These are phyloP conservation scores for Penstemon newberryi DNA, from an alignment of 257 asterid genomes.

Conservation along the genomic window DNA sequence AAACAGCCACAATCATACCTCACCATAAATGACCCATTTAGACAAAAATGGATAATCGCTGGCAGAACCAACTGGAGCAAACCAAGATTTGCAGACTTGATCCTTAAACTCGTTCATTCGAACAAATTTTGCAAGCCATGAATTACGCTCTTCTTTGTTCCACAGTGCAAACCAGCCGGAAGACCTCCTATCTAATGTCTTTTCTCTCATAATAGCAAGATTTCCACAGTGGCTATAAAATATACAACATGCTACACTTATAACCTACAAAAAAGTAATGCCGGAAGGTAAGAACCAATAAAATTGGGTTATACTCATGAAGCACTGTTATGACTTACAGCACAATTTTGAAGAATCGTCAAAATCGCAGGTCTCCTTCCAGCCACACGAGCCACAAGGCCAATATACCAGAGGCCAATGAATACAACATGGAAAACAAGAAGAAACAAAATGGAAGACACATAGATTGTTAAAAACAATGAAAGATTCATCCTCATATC, in stretches of 20 bases:
- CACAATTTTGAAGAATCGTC: conserved; percentile 89
- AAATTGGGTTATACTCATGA: conserved; percentile 26
- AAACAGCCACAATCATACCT: conserved; percentile 49
- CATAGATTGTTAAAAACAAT: conserved; percentile 75
- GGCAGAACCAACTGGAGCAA: conserved; percentile 99
- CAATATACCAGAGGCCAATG: conserved; percentile 93
- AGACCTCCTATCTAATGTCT: conserved; percentile 58
- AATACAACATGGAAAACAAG: conserved; percentile 84
- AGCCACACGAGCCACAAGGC: conserved; percentile 96
- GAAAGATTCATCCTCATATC: conserved; percentile 97
- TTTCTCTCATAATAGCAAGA: conserved; percentile 72
- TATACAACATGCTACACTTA: conserved; percentile 99
- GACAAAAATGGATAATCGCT: conserved; percentile 91
- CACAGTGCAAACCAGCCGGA: conserved; percentile 75
- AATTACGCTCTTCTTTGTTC: conserved; percentile 79
- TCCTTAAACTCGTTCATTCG: conserved; percentile 84
- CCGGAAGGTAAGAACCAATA: conserved; percentile 46
- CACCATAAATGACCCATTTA: conserved; percentile 97
- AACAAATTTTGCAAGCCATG: conserved; percentile 85
- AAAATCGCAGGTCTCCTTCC: conserved; percentile 85
- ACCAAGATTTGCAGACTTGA: conserved; percentile 94
- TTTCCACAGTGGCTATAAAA: conserved; percentile 99
- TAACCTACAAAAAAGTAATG: conserved; percentile 72
- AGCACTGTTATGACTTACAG: conserved; percentile 58
- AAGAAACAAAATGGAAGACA: conserved; percentile 90